phyloP scores from a whole-genome alignment of 2,329 filamentous ascomycete genomes.

The Aspergillus awamori region DNA sequence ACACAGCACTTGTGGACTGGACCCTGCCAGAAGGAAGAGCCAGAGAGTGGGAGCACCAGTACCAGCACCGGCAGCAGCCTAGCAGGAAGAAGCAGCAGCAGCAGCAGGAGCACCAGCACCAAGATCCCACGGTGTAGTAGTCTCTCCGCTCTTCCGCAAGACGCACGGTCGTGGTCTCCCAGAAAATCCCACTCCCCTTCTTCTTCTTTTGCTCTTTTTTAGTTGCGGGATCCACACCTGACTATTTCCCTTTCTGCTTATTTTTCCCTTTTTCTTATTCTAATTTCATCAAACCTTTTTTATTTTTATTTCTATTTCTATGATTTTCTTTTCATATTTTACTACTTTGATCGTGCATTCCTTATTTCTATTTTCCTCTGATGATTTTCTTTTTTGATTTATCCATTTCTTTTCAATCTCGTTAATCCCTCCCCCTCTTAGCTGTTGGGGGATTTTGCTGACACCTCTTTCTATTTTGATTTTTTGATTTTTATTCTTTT shows the following conservation, averaged over 20 bases:
- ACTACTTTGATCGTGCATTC: background rate
- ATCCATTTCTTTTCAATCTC: background rate
- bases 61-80: background rate
- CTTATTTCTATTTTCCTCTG: background rate
- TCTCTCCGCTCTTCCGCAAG: constrained; percentile 22
- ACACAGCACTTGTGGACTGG: constrained; percentile 15
- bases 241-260: constrained; percentile 12
- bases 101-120: constrained; percentile 9
- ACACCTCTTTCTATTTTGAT: background rate
- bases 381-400: background rate
- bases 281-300: background rate
- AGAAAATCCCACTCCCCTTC: constrained; percentile 18
- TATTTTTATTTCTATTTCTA: background rate
- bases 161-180: constrained; percentile 22
- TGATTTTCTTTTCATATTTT: background rate
- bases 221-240: constrained; percentile 19
- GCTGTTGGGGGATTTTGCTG: constrained; percentile 1
- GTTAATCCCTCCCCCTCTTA: constrained; percentile 5
- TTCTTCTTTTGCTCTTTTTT: constrained; percentile 10
- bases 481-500: constrained; percentile 9
- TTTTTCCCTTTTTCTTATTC: constrained; percentile 1
- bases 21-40: constrained; percentile 12
- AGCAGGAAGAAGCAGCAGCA: constrained; percentile 11
- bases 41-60: constrained; percentile 7
- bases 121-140: constrained; percentile 19